A percentile compares a stretch with the other conserved stretches of the same genome.
Conservation (phyloP, 148 eudicot species). For the Selenicereus undatus region DNA sequence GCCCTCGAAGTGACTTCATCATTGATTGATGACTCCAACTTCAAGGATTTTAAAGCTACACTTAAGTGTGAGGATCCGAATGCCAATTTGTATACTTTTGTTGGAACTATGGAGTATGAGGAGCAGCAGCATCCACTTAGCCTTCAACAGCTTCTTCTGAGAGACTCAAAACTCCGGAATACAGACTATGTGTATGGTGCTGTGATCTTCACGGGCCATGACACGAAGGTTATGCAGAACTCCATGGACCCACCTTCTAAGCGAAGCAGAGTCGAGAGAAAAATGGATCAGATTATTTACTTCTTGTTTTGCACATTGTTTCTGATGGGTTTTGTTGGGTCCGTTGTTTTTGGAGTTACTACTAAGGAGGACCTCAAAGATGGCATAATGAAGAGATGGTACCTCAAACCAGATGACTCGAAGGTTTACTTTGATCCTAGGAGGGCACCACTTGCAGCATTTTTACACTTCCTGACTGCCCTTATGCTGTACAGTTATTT, state of each 20-base stretch:
- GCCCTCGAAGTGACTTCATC: constrained; percentile 68
- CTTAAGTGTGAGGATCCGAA: constrained; percentile 93
- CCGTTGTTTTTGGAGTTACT: constrained; percentile 66
- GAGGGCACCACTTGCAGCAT: constrained; percentile 49
- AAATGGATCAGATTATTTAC: constrained; percentile 85
- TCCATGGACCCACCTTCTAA: constrained; percentile 92
- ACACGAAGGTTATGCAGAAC: constrained; percentile 94
- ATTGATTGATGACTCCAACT: constrained; percentile 47
- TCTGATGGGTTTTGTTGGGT: constrained; percentile 62
- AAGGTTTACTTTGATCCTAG: constrained; percentile 52
- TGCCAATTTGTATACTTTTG: constrained; percentile 75
- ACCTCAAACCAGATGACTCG: constrained; percentile 64
- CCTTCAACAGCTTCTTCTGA: constrained; percentile 80
- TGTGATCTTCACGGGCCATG: constrained; percentile 88
- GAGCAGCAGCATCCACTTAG: constrained; percentile 62
- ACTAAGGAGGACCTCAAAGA: constrained; percentile 54
- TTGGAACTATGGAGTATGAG: constrained; percentile 79
- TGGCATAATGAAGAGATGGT: constrained; percentile 70
- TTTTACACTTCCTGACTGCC: constrained; percentile 72
- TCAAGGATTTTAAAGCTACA: constrained; percentile 60
- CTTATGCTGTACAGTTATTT: constrained; percentile 72
- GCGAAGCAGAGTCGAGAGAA: constrained; percentile 82
- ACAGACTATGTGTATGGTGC: constrained; percentile 80
- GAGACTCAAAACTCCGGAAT: constrained; percentile 87
- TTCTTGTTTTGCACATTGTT: constrained; percentile 59